A percentile compares a stretch with the other conserved stretches of the same genome.
Conservation (phyloP, 371 early-diverging fungal genomes). For the Saksenaea oblongispora region DNA sequence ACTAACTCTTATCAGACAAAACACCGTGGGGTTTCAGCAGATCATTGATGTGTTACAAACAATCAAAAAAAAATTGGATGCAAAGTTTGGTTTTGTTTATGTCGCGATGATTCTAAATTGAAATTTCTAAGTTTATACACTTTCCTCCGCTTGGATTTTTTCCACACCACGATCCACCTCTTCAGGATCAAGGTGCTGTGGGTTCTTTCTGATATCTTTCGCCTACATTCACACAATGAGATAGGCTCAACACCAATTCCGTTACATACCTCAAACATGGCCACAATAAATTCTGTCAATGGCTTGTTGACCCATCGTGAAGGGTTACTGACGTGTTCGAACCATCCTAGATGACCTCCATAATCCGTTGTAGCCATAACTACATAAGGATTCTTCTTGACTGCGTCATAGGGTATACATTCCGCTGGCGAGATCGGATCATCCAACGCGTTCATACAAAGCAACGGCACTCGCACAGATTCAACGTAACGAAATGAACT, state of each 20-base stretch:
- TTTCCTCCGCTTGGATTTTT: constrained; percentile 95
- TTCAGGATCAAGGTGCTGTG: constrained; percentile 48
- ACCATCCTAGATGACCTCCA: constrained; percentile 98
- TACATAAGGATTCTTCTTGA: constrained; percentile 77
- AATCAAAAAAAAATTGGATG: too few species aligned
- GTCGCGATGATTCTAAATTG: too few species aligned
- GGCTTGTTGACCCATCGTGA: constrained; percentile 69
- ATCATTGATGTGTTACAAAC: too few species aligned
- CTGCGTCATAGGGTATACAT: constrained; percentile 78
- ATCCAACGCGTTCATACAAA: constrained; percentile 86
- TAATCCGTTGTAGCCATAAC: constrained; percentile 81
- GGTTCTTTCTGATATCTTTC: constrained; percentile 18
- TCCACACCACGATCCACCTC: constrained; percentile 97
- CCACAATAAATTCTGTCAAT: constrained; percentile 67
- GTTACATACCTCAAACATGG: constrained; percentile 54
- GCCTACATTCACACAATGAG: constrained; percentile 10
- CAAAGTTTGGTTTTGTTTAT: too few species aligned
- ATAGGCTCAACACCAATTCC: not conserved
- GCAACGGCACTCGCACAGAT: constrained; percentile 72
- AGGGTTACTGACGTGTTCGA: constrained; percentile 58
- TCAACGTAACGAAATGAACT: constrained; percentile 75
- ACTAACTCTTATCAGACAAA: too few species aligned
- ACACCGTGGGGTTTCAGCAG: too few species aligned
- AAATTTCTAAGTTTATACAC: constrained; percentile 18
- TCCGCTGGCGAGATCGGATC: constrained; percentile 85